phyloP scores from a whole-genome alignment of 805 yeast genomes.

The Saturnispora mendoncae region DNA sequence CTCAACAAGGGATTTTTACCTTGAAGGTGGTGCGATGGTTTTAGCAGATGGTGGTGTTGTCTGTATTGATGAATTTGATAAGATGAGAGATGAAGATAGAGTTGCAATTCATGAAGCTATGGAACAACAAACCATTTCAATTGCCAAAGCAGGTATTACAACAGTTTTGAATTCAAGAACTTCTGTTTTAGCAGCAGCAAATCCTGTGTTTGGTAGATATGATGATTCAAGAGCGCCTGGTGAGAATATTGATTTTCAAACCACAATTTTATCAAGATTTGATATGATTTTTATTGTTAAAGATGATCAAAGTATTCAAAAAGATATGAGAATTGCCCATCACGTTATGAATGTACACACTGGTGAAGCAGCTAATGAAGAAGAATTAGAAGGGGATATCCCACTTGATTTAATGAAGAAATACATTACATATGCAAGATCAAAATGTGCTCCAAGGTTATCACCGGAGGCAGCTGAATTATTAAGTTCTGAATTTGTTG shows the following conservation, averaged over 20 bases:
- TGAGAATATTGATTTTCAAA: slow-evolving; percentile 95
- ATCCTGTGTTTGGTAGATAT: slow-evolving; percentile 93
- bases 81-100: slow-evolving; percentile 98
- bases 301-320: slow-evolving; percentile 80
- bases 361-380: slow-evolving; percentile 44
- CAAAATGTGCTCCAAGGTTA: slow-evolving; percentile 87
- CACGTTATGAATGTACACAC: slow-evolving; percentile 95
- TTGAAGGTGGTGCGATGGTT: slow-evolving; percentile 99
- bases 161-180: slow-evolving; percentile 95
- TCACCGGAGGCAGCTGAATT: slow-evolving; percentile 84
- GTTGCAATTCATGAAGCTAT: slow-evolving; percentile 99
- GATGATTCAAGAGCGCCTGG: slow-evolving; percentile 96
- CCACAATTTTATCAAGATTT: slow-evolving; percentile 92
- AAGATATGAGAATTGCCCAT: slow-evolving; percentile 84
- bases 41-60: slow-evolving; percentile 98
- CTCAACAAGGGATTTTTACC: slow-evolving; percentile 77
- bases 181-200: slow-evolving; percentile 94
- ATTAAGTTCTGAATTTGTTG: slow-evolving; percentile 85
- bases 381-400: slow-evolving; percentile 61
- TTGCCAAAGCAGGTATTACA: slow-evolving; percentile 98
- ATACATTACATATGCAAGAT: slow-evolving; percentile 82
- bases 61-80: slow-evolving; percentile 98
- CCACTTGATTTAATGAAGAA: slow-evolving; percentile 87
- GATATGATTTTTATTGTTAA: slow-evolving; percentile 97
- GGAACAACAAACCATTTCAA: slow-evolving; percentile 99